Evolutionary conservation across 805 yeast genomes (phyloP), one percentile per base, ranked within the genome.

Genomic region (Wickerhamomyces ciferrii): DNA sequence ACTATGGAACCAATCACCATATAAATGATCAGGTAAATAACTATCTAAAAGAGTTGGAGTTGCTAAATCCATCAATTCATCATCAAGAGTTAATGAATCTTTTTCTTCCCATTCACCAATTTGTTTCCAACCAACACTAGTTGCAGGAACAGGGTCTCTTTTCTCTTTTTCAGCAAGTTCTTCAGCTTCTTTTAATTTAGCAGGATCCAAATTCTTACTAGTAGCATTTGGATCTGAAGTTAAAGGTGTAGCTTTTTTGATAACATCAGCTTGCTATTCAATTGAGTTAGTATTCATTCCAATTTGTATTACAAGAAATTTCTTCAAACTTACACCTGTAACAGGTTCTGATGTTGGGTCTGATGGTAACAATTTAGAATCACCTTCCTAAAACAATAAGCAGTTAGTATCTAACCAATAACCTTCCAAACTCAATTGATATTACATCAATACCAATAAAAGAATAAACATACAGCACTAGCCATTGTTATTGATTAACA

Each of bases 1-100:
- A 44, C 84, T 83, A 64, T 94, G 98, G 61, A 84, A 94, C 99
- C 99, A 94, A 61, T 94, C 98, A 44, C 99, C 99, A 57, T 86
- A 87, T 15, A 80, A 76, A 34, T 68, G 72, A 25, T 87, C 84
- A 8, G 95, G 95, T 45, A 94, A 68, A 57, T 83, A 78, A 48
- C 78, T 74, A 58, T 90, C 97, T 48, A 91, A 69, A 32, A 86
- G 58, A 0, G 97, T 87, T 19, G 89, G 81, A 21, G 78, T 76
- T 21, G 83, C 74, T 54, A 90, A 69, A 63, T 90, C 96, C 51
- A 78, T 74, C 46, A 82, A 69, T 56, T 83, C 87, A 61, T 88
- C 96, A 34, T 84, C 87, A 13, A 65, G 64, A 9, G 79, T 80
- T 54, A 87, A 69, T 2, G 69, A 68, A 62, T 85, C 91, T 38